phyloP scores from a whole-genome alignment of 2,329 filamentous ascomycete species.

The Phialophora macrospora region DNA sequence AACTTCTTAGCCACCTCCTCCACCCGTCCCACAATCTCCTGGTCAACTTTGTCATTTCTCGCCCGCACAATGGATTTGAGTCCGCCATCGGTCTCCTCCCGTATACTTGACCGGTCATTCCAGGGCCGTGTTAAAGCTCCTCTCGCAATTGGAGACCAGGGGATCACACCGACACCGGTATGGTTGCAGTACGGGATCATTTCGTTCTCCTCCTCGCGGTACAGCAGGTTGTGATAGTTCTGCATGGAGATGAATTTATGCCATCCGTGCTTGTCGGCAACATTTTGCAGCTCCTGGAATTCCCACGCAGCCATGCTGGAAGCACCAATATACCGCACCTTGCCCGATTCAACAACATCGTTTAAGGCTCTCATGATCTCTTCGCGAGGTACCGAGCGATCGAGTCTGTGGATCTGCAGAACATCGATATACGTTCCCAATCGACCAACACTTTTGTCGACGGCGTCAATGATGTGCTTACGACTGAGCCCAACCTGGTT shows the following conservation, averaged over 20 bases:
- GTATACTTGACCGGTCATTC: conserved; percentile 48
- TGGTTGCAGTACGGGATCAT: conserved; percentile 51
- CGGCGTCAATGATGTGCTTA: conserved; percentile 66
- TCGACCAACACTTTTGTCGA: conserved; percentile 56
- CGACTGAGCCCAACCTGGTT: conserved; percentile 56
- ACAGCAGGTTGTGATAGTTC: conserved; percentile 49
- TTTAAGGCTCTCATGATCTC: conserved; percentile 56
- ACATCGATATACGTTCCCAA: conserved; percentile 56
- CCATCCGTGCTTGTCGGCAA: conserved; percentile 56
- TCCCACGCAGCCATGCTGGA: conserved; percentile 45
- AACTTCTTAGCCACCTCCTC: conserved; percentile 64
- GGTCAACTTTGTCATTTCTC: conserved; percentile 55
- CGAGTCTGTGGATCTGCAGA: conserved; percentile 57
- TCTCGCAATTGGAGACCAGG: conserved; percentile 50
- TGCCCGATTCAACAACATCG: conserved; percentile 52
- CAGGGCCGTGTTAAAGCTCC: conserved; percentile 56
- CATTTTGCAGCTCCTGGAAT: conserved; percentile 54
- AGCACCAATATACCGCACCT: conserved; percentile 45
- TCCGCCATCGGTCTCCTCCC: conserved; percentile 52
- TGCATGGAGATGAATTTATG: conserved; percentile 61
- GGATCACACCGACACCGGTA: conserved; percentile 46
- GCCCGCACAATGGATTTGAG: conserved; percentile 50
- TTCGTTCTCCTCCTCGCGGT: conserved; percentile 56
- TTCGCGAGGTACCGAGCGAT: conserved; percentile 50
- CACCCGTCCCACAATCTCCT: conserved; percentile 60